Evolutionary conservation across 1,284 basidiomycete species (phyloP), one percentile per base, ranked within the genome.

Genomic region (Fomitopsis schrenkii): DNA sequence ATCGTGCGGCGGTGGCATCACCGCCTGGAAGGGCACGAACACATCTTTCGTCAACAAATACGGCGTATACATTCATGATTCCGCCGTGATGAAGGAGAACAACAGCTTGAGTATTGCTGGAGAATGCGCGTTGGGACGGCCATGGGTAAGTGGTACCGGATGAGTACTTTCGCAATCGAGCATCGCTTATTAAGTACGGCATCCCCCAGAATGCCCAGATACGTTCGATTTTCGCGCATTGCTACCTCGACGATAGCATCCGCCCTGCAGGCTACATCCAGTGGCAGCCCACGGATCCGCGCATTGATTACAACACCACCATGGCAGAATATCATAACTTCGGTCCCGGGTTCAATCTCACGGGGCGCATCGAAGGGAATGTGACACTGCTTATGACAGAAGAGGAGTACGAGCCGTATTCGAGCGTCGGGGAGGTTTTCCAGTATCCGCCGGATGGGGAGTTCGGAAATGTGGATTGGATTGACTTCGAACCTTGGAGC

Each of bases 1-100:
- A 40, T 35, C 52, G 10, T 59, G 59, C 42, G 53, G 59, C 4
- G 59, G 52, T 15, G 59, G 59, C 3, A 46, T 59, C 52, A 59
- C 59, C 10, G 59, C 59, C 22, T 59, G 59, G 59, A 59, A 59
- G 28, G 59, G 59, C 17, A 59, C 59, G 30, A 59, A 59, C 41
- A 59, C 59, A 38, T 45, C 59, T 15, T 59, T 59, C 22, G 52
- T n/a, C 35, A 59, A 59, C 53, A 55, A 42, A 28, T 59, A 59
- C 38, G 59, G 59, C 19, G 59, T 59, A 2, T 55, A 59, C 59
- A 55, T 59, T 5, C 50, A 53, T n/a, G 59, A 59, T 22, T 55
- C 52, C 17, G 44, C 28, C 22, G 42, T 59, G n/a, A 52, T 19
- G 28, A 45, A 41, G 40, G 59, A 36, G 19, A 59, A 59, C 22